Conservation (phyloP, 192 early-diverging fungal species). For the Linnemannia hyalina region DNA sequence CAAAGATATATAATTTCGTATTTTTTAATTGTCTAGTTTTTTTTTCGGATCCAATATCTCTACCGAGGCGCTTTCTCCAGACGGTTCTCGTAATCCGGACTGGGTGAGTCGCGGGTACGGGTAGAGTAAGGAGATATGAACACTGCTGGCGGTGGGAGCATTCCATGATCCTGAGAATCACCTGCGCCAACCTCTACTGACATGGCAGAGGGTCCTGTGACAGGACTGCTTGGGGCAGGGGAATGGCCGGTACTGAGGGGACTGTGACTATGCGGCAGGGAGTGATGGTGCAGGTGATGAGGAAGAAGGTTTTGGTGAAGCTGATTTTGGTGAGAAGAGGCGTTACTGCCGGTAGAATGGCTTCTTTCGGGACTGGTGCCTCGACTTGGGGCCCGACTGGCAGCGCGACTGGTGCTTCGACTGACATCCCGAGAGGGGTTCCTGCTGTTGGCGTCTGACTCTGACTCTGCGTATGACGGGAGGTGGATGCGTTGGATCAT, state of each 20-base stretch:
- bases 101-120: not conserved
- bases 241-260: conserved; percentile 12
- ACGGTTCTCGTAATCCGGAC: not conserved
- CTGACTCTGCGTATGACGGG: conserved; percentile 49
- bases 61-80: not conserved
- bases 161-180: not conserved
- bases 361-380: conserved; percentile 35
- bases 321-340: not conserved
- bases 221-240: not conserved
- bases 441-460: conserved; percentile 41
- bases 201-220: not conserved
- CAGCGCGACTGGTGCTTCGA: conserved; percentile 12
- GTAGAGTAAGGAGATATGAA: not conserved
- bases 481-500: conserved; percentile 44
- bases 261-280: conserved; percentile 1
- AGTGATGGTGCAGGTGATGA: not conserved
- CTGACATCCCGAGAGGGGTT: conserved; percentile 31
- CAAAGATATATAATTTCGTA: too few species aligned
- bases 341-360: not conserved
- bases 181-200: not conserved
- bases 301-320: conserved; percentile 7
- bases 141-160: not conserved
- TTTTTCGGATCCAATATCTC: not conserved
- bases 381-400: conserved; percentile 26
- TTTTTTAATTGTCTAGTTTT: not conserved